Base-by-base conservation (phyloP, 1,284 basidiomycete species). In the Pyrrhoderma noxium region DNA sequence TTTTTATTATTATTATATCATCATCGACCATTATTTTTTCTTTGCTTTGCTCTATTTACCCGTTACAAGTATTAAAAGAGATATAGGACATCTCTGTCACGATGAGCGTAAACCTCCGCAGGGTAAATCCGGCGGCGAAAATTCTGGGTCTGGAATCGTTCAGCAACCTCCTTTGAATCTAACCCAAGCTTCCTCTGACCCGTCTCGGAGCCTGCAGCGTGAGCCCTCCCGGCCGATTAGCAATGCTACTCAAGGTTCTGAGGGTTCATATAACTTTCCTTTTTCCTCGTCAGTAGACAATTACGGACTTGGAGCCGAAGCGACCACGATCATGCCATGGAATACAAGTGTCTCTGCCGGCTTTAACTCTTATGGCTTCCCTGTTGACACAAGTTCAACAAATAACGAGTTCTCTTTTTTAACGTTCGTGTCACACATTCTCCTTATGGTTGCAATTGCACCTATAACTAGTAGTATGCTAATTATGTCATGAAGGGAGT, bases 21-120 rank as follows among this genome's bases (percentile, higher is more conserved):
- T 31, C 51, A 36, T 53, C n/a, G 48, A 34, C 43, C 25, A 39
- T 48, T 14, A 22, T 35, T 8, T 53, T 13, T 40, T 41, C n/a
- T 13, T 16, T 50, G 45, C n/a, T n/a, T n/a, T n/a, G n/a, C n/a
- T 11, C 49, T 43, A 18, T 21, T 18, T 16, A 16, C 39, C n/a
- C n/a, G n/a, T n/a, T n/a, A n/a, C 36, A 61, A 93, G 91, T 61
- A 89, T 93, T 59, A 93, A 93, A 66, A 80, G 92, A 50, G 91
- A 93, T 64, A 94, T 93, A 57, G 88, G 89, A 0, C 89, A 93
- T 68, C 73, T 93, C 8, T 94, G 91, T 62, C 86, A 92, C 62
- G 90, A 93, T 67, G 89, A 93, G 62, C 79, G 79, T 48, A 78
- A 85, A 53, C 77, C 75, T 3, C 58, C 64, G 67, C 51, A 76